phyloP scores from a whole-genome alignment of 129 eudicot species.

The Saussurea involucrata region DNA sequence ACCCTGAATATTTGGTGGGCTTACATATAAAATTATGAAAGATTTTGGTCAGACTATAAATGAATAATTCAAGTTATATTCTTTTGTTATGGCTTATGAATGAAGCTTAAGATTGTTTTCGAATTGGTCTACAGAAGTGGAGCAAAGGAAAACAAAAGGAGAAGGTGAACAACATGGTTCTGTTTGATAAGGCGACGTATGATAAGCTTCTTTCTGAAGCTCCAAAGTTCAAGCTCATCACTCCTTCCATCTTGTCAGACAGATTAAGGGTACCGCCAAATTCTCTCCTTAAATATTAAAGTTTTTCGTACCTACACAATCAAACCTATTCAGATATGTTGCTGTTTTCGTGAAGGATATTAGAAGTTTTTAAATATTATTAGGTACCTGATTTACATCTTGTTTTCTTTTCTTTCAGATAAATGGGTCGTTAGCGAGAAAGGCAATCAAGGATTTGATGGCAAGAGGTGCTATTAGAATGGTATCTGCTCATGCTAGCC shows the following conservation, averaged over 20 bases:
- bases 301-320: background rate
- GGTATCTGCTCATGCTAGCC: constrained; percentile 68
- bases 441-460: constrained; percentile 70
- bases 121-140: constrained; percentile 56
- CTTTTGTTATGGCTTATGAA: background rate
- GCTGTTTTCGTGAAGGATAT: background rate
- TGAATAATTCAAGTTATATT: background rate
- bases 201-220: constrained; percentile 79
- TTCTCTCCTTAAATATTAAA: background rate
- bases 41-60: background rate
- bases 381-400: background rate
- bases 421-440: constrained; percentile 85
- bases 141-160: constrained; percentile 96
- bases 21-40: too few species aligned
- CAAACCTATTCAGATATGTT: background rate
- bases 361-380: background rate
- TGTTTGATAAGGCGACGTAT: constrained; percentile 72
- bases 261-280: constrained; percentile 55
- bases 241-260: constrained; percentile 68
- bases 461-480: constrained; percentile 72
- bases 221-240: constrained; percentile 70
- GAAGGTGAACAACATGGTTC: constrained; percentile 91
- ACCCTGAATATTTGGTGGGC: background rate
- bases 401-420: constrained; percentile 20
- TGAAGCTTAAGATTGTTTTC: background rate